These are phyloP conservation scores for Lipomyces lipofer DNA, from an alignment of 805 yeast genomes.

Conservation along the genomic window DNA sequence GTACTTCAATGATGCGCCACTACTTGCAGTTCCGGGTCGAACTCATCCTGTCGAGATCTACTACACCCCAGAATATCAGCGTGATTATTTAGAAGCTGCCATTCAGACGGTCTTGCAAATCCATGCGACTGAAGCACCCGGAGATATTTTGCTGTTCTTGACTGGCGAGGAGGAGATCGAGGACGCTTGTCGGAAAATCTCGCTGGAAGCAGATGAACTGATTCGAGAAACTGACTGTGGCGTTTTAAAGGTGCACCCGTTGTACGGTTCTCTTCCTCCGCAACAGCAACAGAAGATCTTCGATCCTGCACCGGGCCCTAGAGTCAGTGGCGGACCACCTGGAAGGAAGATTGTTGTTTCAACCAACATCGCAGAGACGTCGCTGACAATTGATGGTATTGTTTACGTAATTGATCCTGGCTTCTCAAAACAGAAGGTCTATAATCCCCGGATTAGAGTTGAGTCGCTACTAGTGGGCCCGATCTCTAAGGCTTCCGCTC, in stretches of 20 bases:
- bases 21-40: slow-evolving; percentile 96
- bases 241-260: slow-evolving; percentile 83
- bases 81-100: slow-evolving; percentile 92
- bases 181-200: slow-evolving; percentile 88
- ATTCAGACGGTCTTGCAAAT: slow-evolving; percentile 93
- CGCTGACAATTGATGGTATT: slow-evolving; percentile 95
- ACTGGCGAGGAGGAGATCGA: slow-evolving; percentile 99
- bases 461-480: slow-evolving; percentile 94
- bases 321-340: slow-evolving; percentile 75
- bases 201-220: slow-evolving; percentile 85
- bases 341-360: slow-evolving; percentile 92
- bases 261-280: slow-evolving; percentile 96
- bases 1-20: slow-evolving; percentile 88
- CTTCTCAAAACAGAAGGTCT: slow-evolving; percentile 92
- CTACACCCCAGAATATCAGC: slow-evolving; percentile 94
- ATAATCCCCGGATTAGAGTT: slow-evolving; percentile 93
- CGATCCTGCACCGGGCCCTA: slow-evolving; percentile 81
- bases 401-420: slow-evolving; percentile 98
- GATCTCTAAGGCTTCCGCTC: slow-evolving; percentile 95
- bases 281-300: slow-evolving; percentile 91
- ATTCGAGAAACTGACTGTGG: slow-evolving; percentile 89
- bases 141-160: slow-evolving; percentile 81
- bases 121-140: slow-evolving; percentile 94
- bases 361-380: slow-evolving; percentile 96
- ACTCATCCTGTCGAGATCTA: slow-evolving; percentile 96